Conservation (phyloP, 345 rosid genomes). For the Syzygium grande region DNA sequence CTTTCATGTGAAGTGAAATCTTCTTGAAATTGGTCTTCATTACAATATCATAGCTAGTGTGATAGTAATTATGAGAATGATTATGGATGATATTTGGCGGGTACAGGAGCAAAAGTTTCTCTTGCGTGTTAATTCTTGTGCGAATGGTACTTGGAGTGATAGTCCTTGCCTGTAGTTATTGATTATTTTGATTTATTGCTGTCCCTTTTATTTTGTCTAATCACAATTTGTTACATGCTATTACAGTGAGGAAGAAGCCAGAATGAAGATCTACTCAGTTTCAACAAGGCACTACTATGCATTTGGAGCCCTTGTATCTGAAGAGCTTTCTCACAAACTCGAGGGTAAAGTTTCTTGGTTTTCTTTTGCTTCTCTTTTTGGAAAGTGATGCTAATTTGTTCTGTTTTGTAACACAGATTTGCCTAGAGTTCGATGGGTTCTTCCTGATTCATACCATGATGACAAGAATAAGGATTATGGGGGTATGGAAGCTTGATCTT, state of each 20-base stretch:
- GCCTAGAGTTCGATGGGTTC: conserved; percentile 91
- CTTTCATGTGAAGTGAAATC: not conserved
- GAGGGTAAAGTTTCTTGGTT: conserved; percentile 40
- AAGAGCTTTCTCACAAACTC: conserved; percentile 68
- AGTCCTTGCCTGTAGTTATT: not conserved
- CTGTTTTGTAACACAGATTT: conserved; percentile 34
- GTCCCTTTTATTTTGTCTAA: not conserved
- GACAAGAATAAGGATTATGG: too few relatives aligned
- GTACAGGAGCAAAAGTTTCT: not conserved
- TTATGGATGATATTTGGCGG: not conserved
- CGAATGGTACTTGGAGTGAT: not conserved
- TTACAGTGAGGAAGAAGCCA: conserved; percentile 83
- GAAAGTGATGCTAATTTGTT: not conserved
- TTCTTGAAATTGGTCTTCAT: not conserved
- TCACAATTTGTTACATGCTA: not conserved
- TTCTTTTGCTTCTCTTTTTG: not conserved
- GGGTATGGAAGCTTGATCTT: too few relatives aligned
- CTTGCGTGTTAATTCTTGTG: not conserved
- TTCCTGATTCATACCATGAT: conserved; percentile 79
- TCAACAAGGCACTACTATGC: conserved; percentile 78
- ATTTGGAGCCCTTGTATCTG: conserved; percentile 84
- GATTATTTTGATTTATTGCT: not conserved
- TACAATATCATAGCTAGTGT: not conserved
- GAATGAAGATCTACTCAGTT: conserved; percentile 85
- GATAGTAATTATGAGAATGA: not conserved